A percentile compares a stretch with the other conserved stretches of the same genome.
Conservation (phyloP, 306 rosid species). For the Medicago lupulina region DNA sequence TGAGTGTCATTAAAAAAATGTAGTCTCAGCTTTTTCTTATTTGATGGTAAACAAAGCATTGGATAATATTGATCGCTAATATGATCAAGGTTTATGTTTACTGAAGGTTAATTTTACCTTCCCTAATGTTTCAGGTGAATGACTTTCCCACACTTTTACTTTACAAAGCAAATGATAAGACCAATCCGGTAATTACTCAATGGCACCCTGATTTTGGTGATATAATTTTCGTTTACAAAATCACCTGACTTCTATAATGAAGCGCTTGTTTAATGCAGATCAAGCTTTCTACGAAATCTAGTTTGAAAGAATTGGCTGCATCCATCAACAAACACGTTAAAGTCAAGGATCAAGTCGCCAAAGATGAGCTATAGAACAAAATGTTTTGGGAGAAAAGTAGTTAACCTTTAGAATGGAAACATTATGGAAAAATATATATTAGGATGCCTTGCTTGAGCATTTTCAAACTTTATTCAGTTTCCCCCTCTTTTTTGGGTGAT, state of each 20-base stretch:
- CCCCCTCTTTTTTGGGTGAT: background rate
- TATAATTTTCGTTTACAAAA: background rate
- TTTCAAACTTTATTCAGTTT: background rate
- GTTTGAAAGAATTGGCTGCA: conserved; percentile 85
- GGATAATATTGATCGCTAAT: conserved; percentile 8
- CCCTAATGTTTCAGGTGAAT: conserved; percentile 59
- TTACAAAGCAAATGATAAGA: conserved; percentile 65
- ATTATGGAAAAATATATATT: conserved; percentile 1
- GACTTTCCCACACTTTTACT: conserved; percentile 84
- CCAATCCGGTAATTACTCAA: conserved; percentile 70
- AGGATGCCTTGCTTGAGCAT: conserved; percentile 17
- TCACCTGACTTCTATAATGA: background rate
- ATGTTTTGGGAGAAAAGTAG: conserved; percentile 16
- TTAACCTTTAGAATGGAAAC: conserved; percentile 22
- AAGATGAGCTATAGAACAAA: conserved; percentile 75
- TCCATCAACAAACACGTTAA: conserved; percentile 71
- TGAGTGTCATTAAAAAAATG: conserved; percentile 41
- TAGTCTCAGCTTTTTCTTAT: conserved; percentile 21
- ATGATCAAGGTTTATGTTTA: conserved; percentile 28
- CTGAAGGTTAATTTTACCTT: conserved; percentile 31
- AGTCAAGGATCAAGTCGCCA: conserved; percentile 51
- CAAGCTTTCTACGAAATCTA: conserved; percentile 68
- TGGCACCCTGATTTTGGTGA: background rate
- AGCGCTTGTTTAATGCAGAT: conserved; percentile 59
- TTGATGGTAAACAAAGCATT: background rate